These are phyloP conservation scores for Castanopsis chinensis DNA, from an alignment of 306 rosid genomes.

Conservation along the genomic window DNA sequence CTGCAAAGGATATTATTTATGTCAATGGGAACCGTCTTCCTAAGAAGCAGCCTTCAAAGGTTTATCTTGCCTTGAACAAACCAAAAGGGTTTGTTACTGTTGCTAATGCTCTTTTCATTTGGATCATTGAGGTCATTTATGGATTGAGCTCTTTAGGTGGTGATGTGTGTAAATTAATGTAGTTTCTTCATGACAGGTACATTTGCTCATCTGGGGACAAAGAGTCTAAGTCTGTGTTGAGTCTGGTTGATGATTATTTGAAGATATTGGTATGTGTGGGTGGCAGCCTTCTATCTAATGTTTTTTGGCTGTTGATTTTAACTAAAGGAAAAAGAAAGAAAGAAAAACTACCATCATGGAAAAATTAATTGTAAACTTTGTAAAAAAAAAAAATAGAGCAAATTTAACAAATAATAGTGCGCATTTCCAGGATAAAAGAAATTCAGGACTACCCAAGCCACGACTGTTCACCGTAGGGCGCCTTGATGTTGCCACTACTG, in stretches of 20 bases:
- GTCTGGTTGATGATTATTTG: slow-evolving; percentile 70
- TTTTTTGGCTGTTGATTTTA: neutral
- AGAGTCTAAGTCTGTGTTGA: slow-evolving; percentile 65
- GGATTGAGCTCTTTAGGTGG: slow-evolving; percentile 4
- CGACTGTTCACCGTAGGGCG: slow-evolving; percentile 91
- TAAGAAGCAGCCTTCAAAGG: slow-evolving; percentile 80
- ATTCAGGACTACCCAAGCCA: slow-evolving; percentile 65
- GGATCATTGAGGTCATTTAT: slow-evolving; percentile 10
- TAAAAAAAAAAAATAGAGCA: neutral
- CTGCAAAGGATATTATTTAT: slow-evolving; percentile 77
- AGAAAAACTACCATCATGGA: neutral
- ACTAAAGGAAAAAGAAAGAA: neutral
- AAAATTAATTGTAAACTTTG: neutral
- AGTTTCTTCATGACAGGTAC: slow-evolving; percentile 48
- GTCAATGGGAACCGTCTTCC: slow-evolving; percentile 94
- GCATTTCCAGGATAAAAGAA: slow-evolving; percentile 60
- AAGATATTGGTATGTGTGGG: slow-evolving; percentile 66
- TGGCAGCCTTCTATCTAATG: neutral
- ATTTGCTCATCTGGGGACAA: slow-evolving; percentile 86
- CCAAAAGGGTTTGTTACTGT: slow-evolving; percentile 80
- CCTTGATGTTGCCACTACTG: slow-evolving; percentile 97
- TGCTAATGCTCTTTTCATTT: neutral
- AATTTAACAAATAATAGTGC: neutral
- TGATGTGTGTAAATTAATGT: neutral
- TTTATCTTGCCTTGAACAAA: slow-evolving; percentile 91